phyloP scores from a whole-genome alignment of 768 basidiomycete genomes.

The Kwoniella sp. region DNA sequence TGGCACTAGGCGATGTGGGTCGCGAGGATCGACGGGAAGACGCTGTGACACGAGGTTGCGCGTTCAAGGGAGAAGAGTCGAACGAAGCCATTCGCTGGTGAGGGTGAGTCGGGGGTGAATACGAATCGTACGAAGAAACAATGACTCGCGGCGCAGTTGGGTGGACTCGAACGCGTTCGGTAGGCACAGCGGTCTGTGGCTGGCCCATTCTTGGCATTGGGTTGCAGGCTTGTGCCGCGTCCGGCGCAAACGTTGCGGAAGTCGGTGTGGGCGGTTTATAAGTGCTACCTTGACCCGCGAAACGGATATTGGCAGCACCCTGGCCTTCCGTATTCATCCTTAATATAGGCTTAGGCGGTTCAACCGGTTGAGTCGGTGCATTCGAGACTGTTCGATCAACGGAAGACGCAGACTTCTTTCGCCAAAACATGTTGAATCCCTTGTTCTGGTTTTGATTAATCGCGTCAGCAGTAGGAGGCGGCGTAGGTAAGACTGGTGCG shows the following conservation, averaged over 20 bases:
- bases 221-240: not conserved
- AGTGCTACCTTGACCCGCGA: constrained; percentile 5
- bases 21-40: constrained; percentile 29
- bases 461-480: not conserved
- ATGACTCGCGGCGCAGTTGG: constrained; percentile 21
- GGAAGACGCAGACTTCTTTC: constrained; percentile 20
- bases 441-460: not conserved
- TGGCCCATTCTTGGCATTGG: not conserved
- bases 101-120: constrained; percentile 5
- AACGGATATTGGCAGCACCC: constrained; percentile 20
- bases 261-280: constrained; percentile 1
- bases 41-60: constrained; percentile 8
- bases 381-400: not conserved
- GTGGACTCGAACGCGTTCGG: constrained; percentile 7
- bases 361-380: constrained; percentile 1
- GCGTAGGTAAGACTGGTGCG: constrained; percentile 4
- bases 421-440: constrained; percentile 35
- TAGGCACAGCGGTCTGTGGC: not conserved
- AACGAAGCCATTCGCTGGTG: constrained; percentile 22
- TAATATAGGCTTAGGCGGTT: constrained; percentile 23
- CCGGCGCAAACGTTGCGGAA: constrained; percentile 8
- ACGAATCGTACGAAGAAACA: constrained; percentile 23
- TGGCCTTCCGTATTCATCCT: constrained; percentile 26
- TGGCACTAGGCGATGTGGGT: constrained; percentile 39
- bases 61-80: constrained; percentile 16